phyloP scores from a whole-genome alignment of 768 basidiomycete species.

The Lyophyllum decastes region DNA sequence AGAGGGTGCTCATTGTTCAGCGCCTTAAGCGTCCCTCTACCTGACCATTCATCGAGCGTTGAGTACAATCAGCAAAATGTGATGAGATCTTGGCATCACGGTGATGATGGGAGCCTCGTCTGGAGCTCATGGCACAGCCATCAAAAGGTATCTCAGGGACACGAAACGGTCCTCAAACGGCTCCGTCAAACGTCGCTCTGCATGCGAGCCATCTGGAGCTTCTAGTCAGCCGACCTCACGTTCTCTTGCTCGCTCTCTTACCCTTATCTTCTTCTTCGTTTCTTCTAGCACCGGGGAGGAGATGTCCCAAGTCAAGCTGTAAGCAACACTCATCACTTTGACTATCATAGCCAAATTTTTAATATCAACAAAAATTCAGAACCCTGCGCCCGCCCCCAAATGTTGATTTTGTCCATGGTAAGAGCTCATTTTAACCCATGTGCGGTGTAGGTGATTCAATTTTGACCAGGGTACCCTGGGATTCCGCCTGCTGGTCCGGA shows the following conservation, averaged over 20 bases:
- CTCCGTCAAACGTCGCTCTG: conserved; percentile 9
- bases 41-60: neutral
- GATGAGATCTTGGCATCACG: neutral
- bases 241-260: neutral
- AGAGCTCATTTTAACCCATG: conserved; percentile 13
- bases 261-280: neutral
- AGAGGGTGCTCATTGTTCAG: no score
- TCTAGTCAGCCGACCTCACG: neutral
- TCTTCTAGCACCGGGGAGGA: neutral
- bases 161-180: neutral
- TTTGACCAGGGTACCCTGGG: conserved; percentile 70
- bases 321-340: conserved; percentile 28
- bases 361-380: conserved; percentile 35
- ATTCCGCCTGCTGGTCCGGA: conserved; percentile 80
- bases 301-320: conserved; percentile 51
- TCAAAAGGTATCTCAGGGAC: neutral
- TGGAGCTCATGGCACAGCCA: neutral
- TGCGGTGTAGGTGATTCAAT: conserved; percentile 11
- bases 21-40: neutral
- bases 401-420: conserved; percentile 86
- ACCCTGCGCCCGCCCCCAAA: conserved; percentile 86
- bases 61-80: neutral
- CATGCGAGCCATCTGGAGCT: neutral
- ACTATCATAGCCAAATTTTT: conserved; percentile 9
- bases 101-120: neutral